Evolutionary conservation across 345 rosid genomes (phyloP).

Genomic region (Dipteronia sinensis): DNA sequence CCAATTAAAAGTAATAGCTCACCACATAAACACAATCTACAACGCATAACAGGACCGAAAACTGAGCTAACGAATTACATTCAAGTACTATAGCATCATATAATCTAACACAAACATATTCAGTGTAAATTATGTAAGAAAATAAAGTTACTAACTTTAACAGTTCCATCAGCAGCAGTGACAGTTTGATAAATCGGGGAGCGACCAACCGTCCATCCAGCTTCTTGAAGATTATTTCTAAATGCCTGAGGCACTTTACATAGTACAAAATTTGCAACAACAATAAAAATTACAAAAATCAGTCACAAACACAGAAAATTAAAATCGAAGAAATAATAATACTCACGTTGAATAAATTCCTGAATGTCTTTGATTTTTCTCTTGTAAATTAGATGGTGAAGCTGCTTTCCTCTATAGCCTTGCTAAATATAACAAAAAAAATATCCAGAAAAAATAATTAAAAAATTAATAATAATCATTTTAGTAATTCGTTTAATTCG

Average conservation of each 20-base stretch:
- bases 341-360: constrained; percentile 82
- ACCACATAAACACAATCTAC: no score
- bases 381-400: constrained; percentile 84
- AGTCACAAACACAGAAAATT: background rate
- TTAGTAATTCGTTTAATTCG: background rate
- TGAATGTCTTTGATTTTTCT: constrained; percentile 73
- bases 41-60: no score
- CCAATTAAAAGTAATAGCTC: no score
- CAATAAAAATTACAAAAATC: background rate
- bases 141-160: constrained; percentile 53
- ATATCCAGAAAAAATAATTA: background rate
- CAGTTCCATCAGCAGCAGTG: constrained; percentile 90
- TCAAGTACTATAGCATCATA: background rate
- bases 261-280: background rate
- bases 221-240: constrained; percentile 72
- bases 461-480: background rate
- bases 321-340: background rate
- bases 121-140: background rate
- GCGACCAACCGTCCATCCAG: constrained; percentile 89
- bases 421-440: constrained; percentile 41
- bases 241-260: constrained; percentile 77
- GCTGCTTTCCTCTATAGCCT: constrained; percentile 92
- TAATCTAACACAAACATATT: background rate
- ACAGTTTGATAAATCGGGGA: constrained; percentile 68
- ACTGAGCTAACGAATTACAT: background rate